These are phyloP conservation scores for Fusarium equiseti DNA, from an alignment of 2,329 filamentous ascomycete genomes.

Conservation along the genomic window DNA sequence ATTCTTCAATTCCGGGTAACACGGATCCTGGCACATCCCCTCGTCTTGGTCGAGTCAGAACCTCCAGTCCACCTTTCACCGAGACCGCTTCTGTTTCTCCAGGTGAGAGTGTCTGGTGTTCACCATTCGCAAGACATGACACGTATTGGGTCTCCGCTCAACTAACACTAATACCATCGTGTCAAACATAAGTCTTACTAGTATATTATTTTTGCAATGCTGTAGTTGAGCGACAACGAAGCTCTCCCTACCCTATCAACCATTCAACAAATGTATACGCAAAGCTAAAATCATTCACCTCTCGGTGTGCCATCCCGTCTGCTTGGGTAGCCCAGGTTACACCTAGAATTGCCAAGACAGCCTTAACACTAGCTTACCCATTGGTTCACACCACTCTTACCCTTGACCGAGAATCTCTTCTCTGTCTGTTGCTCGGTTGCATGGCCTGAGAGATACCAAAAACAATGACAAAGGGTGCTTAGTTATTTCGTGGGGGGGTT, in stretches of 20 bases:
- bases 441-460: slow-evolving; percentile 32
- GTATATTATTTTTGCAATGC: background rate
- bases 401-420: slow-evolving; percentile 17
- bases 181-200: background rate
- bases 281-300: slow-evolving; percentile 6
- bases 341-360: slow-evolving; percentile 41
- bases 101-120: slow-evolving; percentile 2
- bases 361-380: slow-evolving; percentile 34
- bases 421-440: slow-evolving; percentile 20
- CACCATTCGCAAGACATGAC: background rate
- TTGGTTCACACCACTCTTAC: slow-evolving; percentile 32
- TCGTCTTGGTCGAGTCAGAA: slow-evolving; percentile 26
- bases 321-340: slow-evolving; percentile 25
- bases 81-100: slow-evolving; percentile 31
- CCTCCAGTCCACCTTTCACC: slow-evolving; percentile 27
- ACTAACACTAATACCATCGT: background rate
- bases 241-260: background rate
- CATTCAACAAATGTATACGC: background rate
- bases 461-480: slow-evolving; percentile 37
- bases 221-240: background rate
- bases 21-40: slow-evolving; percentile 24
- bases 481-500: slow-evolving; percentile 29
- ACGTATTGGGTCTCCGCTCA: background rate
- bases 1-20: slow-evolving; percentile 19
- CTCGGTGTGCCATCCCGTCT: slow-evolving; percentile 38